A percentile compares a stretch with the other conserved stretches of the same genome.
These are phyloP conservation scores for Annulohypoxylon nitens DNA, from an alignment of 495 filamentous ascomycete species.

Conservation along the genomic window DNA sequence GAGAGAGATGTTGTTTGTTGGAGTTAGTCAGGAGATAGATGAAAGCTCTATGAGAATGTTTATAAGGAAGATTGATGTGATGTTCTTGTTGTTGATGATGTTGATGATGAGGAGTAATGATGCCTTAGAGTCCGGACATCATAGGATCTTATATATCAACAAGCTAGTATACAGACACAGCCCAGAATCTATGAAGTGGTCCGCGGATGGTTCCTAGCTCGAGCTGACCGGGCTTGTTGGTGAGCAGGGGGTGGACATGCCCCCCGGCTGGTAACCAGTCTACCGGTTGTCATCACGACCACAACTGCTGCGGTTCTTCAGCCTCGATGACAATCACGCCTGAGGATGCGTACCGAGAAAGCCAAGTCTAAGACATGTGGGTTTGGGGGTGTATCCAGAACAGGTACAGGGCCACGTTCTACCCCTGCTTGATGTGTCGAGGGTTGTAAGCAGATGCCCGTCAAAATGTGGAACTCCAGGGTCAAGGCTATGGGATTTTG, in stretches of 20 bases:
- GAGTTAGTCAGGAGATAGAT: background rate
- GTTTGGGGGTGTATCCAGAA: slow-evolving; percentile 23
- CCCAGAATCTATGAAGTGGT: slow-evolving; percentile 22
- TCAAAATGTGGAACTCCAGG: background rate
- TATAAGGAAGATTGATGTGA: slow-evolving; percentile 11
- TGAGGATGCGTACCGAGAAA: slow-evolving; percentile 36
- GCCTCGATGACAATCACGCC: slow-evolving; percentile 34
- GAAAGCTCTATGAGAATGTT: background rate
- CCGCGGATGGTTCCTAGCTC: slow-evolving; percentile 31
- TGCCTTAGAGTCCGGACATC: slow-evolving; percentile 44
- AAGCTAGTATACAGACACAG: slow-evolving; percentile 21
- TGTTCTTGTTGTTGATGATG: slow-evolving; percentile 39
- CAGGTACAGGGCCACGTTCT: slow-evolving; percentile 2
- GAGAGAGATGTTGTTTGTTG: slow-evolving; percentile 15
- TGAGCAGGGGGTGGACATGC: slow-evolving; percentile 21
- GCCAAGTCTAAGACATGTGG: slow-evolving; percentile 20
- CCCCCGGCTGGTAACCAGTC: slow-evolving; percentile 23
- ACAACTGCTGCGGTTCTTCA: slow-evolving; percentile 29
- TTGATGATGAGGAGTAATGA: slow-evolving; percentile 51
- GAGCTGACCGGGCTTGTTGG: slow-evolving; percentile 21
- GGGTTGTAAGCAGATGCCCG: slow-evolving; percentile 10
- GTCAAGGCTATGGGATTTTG: slow-evolving; percentile 25
- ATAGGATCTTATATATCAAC: slow-evolving; percentile 48
- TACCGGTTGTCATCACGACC: slow-evolving; percentile 28
- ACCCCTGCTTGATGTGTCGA: background rate